phyloP scores from a whole-genome alignment of 2,329 filamentous ascomycete genomes.

The Hypocrella siamensis region DNA sequence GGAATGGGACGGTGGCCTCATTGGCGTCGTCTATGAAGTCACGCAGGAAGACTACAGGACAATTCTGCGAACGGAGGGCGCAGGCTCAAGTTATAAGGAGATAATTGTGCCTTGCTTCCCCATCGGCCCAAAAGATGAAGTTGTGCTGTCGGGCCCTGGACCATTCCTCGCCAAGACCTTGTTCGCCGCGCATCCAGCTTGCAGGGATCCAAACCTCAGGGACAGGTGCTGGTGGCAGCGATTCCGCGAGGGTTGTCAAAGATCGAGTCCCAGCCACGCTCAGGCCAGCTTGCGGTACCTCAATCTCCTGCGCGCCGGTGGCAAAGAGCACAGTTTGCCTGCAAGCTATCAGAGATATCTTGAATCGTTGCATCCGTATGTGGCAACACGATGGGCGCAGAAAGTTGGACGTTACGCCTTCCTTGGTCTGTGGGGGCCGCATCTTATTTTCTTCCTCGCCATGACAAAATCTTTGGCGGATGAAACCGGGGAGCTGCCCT shows the following conservation, averaged over 20 bases:
- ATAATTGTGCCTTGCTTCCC: conserved; percentile 64
- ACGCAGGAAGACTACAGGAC: conserved; percentile 66
- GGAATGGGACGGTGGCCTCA: conserved; percentile 62
- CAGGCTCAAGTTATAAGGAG: conserved; percentile 71
- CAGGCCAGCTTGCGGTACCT: conserved; percentile 77
- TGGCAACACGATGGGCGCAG: conserved; percentile 51
- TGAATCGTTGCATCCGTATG: conserved; percentile 51
- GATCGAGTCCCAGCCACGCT: conserved; percentile 55
- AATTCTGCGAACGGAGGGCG: conserved; percentile 85
- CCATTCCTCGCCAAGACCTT: conserved; percentile 78
- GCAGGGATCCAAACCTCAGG: conserved; percentile 14
- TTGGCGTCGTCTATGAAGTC: conserved; percentile 93
- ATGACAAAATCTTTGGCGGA: conserved; percentile 37
- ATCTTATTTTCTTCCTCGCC: conserved; percentile 37
- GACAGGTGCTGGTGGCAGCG: conserved; percentile 28
- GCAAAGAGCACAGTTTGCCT: conserved; percentile 65
- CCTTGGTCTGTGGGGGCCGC: conserved; percentile 35
- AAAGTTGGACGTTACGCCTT: conserved; percentile 48
- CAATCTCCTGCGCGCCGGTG: conserved; percentile 63
- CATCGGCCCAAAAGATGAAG: conserved; percentile 43
- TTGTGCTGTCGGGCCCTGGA: conserved; percentile 38
- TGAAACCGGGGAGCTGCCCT: conserved; percentile 49
- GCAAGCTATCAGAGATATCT: conserved; percentile 64
- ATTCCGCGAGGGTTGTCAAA: conserved; percentile 27
- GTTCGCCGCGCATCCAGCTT: conserved; percentile 44